Evolutionary conservation across 495 filamentous ascomycete species (phyloP).

Genomic region (Penicillium crystallinum): DNA sequence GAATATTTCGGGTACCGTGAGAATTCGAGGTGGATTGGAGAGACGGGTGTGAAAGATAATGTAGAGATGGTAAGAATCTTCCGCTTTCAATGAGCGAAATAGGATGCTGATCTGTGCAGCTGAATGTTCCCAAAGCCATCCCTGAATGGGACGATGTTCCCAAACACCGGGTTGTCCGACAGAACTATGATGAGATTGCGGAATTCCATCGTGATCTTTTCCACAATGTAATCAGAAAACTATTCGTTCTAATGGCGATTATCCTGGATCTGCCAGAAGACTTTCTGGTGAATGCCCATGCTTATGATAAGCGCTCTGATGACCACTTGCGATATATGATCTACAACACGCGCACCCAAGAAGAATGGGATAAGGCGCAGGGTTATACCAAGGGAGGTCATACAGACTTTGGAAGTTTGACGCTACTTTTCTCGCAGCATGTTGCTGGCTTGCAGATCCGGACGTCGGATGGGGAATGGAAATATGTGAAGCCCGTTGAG

Average conservation of each 20-base stretch:
- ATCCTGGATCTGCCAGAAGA: constrained; percentile 52
- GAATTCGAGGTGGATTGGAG: constrained; percentile 40
- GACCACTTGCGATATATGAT: constrained; percentile 55
- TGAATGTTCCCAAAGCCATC: constrained; percentile 48
- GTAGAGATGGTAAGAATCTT: constrained; percentile 35
- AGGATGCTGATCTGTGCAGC: constrained; percentile 15
- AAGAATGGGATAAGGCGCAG: constrained; percentile 40
- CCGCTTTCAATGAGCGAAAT: not conserved
- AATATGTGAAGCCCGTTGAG: constrained; percentile 42
- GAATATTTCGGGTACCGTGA: constrained; percentile 45
- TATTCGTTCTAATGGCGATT: constrained; percentile 37
- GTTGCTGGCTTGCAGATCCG: constrained; percentile 49
- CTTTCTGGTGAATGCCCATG: constrained; percentile 43
- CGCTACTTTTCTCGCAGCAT: constrained; percentile 51
- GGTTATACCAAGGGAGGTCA: constrained; percentile 45
- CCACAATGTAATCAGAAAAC: constrained; percentile 17
- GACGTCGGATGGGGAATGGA: constrained; percentile 42
- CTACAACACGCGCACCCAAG: constrained; percentile 43
- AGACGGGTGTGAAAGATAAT: constrained; percentile 42
- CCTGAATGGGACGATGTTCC: constrained; percentile 32
- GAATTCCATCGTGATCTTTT: constrained; percentile 21
- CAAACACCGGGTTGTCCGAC: constrained; percentile 21
- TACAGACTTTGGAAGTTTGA: constrained; percentile 51
- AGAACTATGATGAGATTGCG: constrained; percentile 22
- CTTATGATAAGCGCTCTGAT: constrained; percentile 41